These are phyloP conservation scores for Cichorium intybus DNA, from an alignment of 140 eudicot genomes.

Conservation along the genomic window DNA sequence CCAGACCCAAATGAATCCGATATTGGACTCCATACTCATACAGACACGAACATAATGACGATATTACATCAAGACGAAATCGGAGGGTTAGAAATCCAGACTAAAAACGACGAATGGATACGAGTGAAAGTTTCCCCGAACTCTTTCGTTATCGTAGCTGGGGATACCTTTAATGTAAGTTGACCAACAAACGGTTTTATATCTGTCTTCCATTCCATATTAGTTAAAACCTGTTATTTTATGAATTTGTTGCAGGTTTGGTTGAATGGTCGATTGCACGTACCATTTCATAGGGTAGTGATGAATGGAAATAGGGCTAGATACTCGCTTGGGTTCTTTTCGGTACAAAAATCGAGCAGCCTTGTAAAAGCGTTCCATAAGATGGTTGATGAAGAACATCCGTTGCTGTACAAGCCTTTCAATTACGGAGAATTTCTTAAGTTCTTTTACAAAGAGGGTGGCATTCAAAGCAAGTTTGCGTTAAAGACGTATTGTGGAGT, in stretches of 20 bases:
- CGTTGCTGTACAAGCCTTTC: constrained; percentile 38
- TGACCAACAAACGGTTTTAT: too few species aligned
- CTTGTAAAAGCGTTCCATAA: constrained; percentile 27
- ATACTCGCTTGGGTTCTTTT: constrained; percentile 35
- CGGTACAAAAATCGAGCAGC: constrained; percentile 19
- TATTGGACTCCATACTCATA: constrained; percentile 51
- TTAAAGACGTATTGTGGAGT: constrained; percentile 40
- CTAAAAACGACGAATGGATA: constrained; percentile 57
- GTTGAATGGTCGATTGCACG: constrained; percentile 32
- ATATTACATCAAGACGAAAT: constrained; percentile 51
- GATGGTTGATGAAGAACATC: constrained; percentile 36
- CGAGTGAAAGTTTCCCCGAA: constrained; percentile 36
- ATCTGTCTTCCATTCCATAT: too few species aligned
- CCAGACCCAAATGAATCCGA: constrained; percentile 44
- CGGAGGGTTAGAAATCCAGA: constrained; percentile 43
- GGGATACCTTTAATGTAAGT: constrained; percentile 45
- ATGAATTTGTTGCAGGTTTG: constrained; percentile 22
- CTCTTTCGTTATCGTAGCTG: constrained; percentile 55
- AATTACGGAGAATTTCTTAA: constrained; percentile 32
- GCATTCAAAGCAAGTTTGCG: constrained; percentile 26
- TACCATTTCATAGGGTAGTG: constrained; percentile 32
- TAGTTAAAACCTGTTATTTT: too few species aligned
- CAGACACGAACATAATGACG: constrained; percentile 62
- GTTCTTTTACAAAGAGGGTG: constrained; percentile 35
- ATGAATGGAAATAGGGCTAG: constrained; percentile 28